Base-by-base conservation (phyloP, 768 basidiomycete genomes). In the Mycena galericulata region DNA sequence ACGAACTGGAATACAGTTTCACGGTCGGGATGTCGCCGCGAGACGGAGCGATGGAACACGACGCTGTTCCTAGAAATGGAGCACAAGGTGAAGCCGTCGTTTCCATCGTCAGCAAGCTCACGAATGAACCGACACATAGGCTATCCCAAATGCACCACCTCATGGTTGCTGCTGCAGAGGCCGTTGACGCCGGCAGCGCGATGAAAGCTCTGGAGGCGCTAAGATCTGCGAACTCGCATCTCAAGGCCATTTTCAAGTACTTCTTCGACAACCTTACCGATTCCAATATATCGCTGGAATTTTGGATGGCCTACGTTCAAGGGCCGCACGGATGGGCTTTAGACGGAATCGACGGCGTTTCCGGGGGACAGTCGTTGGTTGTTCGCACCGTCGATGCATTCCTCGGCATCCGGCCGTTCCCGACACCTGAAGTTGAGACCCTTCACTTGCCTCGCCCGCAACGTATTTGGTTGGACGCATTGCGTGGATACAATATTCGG, bases 221-320 rank as follows among this genome's bases (percentile, higher is more conserved):
- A 18, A 27, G 40, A 54, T 56, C 43, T 3, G 69, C 69, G 3
- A 71, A 67, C 36, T 41, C 38, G 12, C 43, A 49, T 26, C 49
- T 67, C 43, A 62, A 67, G 40, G 47, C 54, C n/a, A 51, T 59
- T 15, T 71, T 67, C 49, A 62, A 63, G 46, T 65, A 62, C 26
- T 71, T 71, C 55, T 71, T 62, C 54, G 65, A 67, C 10, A 57
- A 67, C 26, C 57, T 71, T 24, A 63, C 55, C 46, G 69, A 71
- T 40, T 34, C 51, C 22, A 67, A 71, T 43, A 46, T 71, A 24
- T 65, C 64, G 30, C 65, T 36, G 17, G 50, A 58, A 6, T 27
- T 67, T 27, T 71, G 69, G 69, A 57, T 67, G 24, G 64, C 69
- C 15, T 71, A 71, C 45, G 59, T 59, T 26, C 69, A 71, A 60